Evolutionary conservation across 306 rosid species (phyloP).

Genomic region (Quercus dentata): DNA sequence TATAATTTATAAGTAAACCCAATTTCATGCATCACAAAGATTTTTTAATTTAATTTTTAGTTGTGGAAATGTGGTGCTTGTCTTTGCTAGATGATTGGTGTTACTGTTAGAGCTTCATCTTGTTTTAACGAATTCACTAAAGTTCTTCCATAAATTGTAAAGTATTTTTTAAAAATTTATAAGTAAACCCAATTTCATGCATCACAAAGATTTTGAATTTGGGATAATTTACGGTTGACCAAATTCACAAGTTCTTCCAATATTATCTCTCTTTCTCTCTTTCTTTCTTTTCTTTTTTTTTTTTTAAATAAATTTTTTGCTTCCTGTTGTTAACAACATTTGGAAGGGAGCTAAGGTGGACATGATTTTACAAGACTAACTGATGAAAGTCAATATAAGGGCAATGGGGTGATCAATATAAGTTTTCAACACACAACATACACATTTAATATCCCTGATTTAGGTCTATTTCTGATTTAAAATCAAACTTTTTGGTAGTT

Average conservation of each 20-base stretch:
- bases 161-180: too few relatives aligned
- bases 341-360: neutral
- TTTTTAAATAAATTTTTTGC: neutral
- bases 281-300: accelerated
- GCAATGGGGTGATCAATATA: too few relatives aligned
- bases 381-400: too few relatives aligned
- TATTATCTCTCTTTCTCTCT: neutral
- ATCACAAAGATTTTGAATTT: neutral
- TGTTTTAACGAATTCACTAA: neutral
- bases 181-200: neutral
- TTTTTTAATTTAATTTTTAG: neutral
- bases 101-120: neutral
- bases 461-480: too few relatives aligned
- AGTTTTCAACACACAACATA: too few relatives aligned
- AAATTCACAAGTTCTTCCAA: neutral
- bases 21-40: too few relatives aligned
- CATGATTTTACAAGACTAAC: too few relatives aligned
- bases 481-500: too few relatives aligned
- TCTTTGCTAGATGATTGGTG: neutral
- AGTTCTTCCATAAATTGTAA: neutral
- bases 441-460: too few relatives aligned
- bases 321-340: neutral
- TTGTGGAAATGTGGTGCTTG: neutral
- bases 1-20: too few relatives aligned
- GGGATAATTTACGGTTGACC: neutral